These are phyloP conservation scores for Gaultheria prostrata DNA, from an alignment of 148 eudicot genomes.

Conservation along the genomic window DNA sequence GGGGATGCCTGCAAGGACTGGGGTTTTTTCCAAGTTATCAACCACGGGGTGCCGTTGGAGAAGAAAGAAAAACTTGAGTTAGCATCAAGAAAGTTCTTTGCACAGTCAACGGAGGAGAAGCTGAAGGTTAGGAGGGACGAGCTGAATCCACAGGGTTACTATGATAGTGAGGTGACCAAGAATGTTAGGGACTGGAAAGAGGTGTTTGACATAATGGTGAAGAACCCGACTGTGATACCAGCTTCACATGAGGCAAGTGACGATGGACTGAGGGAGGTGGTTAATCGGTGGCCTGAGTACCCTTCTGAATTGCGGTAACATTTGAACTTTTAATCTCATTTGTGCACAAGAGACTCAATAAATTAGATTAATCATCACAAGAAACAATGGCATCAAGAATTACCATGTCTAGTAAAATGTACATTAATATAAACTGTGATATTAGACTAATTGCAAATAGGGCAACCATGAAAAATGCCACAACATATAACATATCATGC, in stretches of 20 bases:
- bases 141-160: conserved; percentile 40
- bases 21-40: conserved; percentile 59
- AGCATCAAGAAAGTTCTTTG: conserved; percentile 39
- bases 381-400: background rate
- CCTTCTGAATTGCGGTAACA: conserved; percentile 34
- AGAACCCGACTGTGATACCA: conserved; percentile 26
- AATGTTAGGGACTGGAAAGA: conserved; percentile 60
- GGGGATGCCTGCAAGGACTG: conserved; percentile 46
- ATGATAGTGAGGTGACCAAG: conserved; percentile 48
- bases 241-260: conserved; percentile 31
- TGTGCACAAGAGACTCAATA: background rate
- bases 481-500: no score
- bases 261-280: conserved; percentile 16
- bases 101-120: conserved; percentile 39
- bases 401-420: no score
- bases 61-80: conserved; percentile 22
- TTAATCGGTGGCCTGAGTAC: conserved; percentile 42
- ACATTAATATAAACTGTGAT: no score
- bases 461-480: no score
- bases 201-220: conserved; percentile 38
- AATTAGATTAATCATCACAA: no score
- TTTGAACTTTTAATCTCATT: no score
- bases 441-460: no score
- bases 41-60: conserved; percentile 43
- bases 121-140: conserved; percentile 40